phyloP scores from a whole-genome alignment of 2,329 filamentous ascomycete genomes.

The Erysiphe pulchra region DNA sequence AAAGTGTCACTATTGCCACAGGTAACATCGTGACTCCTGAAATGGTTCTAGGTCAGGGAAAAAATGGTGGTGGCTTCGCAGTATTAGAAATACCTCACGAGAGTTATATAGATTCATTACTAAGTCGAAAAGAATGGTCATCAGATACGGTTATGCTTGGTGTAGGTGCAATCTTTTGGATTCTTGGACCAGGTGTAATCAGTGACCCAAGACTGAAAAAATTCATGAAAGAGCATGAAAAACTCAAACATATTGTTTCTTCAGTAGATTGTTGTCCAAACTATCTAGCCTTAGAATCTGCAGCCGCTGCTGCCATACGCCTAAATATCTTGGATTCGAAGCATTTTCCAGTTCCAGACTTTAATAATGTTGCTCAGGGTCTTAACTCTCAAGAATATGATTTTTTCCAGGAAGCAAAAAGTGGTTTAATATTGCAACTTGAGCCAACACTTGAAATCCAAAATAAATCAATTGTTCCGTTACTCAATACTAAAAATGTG shows the following conservation, averaged over 20 bases:
- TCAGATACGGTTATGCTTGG: slow-evolving; percentile 36
- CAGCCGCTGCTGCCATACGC: slow-evolving; percentile 38
- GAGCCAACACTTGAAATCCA: slow-evolving; percentile 14
- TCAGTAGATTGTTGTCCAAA: slow-evolving; percentile 52
- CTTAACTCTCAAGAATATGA: slow-evolving; percentile 1
- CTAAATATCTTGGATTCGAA: slow-evolving; percentile 47
- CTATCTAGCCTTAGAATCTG: slow-evolving; percentile 41
- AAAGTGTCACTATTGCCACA: slow-evolving; percentile 33
- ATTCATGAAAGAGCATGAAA: slow-evolving; percentile 38
- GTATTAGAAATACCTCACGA: slow-evolving; percentile 52
- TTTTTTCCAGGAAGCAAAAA: slow-evolving; percentile 7
- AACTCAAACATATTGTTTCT: slow-evolving; percentile 52
- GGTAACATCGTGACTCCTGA: slow-evolving; percentile 54
- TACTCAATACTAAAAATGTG: slow-evolving; percentile 22
- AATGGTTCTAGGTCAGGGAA: slow-evolving; percentile 51
- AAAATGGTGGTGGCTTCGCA: slow-evolving; percentile 47
- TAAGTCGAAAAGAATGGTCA: slow-evolving; percentile 48
- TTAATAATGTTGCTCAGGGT: slow-evolving; percentile 20
- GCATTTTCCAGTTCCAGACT: slow-evolving; percentile 46
- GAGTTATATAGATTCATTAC: slow-evolving; percentile 43
- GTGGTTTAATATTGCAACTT: slow-evolving; percentile 7
- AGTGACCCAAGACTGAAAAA: slow-evolving; percentile 33
- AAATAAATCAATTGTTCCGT: slow-evolving; percentile 20
- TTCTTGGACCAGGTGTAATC: slow-evolving; percentile 42
- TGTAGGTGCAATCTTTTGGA: slow-evolving; percentile 53